Percentiles rank a stretch among this genome's conserved stretches.
Conservation (phyloP, 2,329 filamentous ascomycete genomes). For the Ophiosphaerella herpotricha region DNA sequence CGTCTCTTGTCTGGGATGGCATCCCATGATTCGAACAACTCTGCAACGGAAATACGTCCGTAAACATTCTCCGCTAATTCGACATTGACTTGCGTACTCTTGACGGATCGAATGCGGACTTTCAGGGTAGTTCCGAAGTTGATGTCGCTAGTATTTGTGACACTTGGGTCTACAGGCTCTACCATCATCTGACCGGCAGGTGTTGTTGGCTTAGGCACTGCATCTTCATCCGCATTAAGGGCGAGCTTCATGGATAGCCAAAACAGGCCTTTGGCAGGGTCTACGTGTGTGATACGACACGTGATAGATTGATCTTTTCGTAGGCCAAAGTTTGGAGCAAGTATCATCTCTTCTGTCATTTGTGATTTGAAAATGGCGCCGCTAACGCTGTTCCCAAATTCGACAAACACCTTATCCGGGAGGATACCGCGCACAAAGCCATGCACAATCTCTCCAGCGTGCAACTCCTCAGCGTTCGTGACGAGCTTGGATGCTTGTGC, state of each 20-base stretch:
- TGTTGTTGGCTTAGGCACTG: conserved; percentile 25
- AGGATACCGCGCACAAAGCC: conserved; percentile 89
- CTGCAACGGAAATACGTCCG: conserved; percentile 90
- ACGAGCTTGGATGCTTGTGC: conserved; percentile 73
- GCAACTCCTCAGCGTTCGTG: conserved; percentile 71
- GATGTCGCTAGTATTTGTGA: conserved; percentile 72
- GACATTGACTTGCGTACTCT: conserved; percentile 91
- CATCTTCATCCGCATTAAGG: conserved; percentile 46
- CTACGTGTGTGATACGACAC: conserved; percentile 72
- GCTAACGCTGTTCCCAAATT: conserved; percentile 77
- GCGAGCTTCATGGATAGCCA: conserved; percentile 64
- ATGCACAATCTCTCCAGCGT: conserved; percentile 68
- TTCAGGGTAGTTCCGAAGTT: conserved; percentile 73
- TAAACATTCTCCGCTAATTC: conserved; percentile 84
- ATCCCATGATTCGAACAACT: conserved; percentile 86
- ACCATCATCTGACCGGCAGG: conserved; percentile 49
- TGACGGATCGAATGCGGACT: conserved; percentile 80
- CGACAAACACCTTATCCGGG: conserved; percentile 80
- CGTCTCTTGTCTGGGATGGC: conserved; percentile 81
- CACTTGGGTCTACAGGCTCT: conserved; percentile 68
- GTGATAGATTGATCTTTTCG: conserved; percentile 75
- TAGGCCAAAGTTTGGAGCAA: conserved; percentile 76
- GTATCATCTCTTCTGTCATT: conserved; percentile 70
- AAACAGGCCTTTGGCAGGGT: conserved; percentile 72
- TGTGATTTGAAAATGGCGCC: conserved; percentile 81